Conservation (phyloP, 140 eudicot species). For the Ambrosia hybrid region DNA sequence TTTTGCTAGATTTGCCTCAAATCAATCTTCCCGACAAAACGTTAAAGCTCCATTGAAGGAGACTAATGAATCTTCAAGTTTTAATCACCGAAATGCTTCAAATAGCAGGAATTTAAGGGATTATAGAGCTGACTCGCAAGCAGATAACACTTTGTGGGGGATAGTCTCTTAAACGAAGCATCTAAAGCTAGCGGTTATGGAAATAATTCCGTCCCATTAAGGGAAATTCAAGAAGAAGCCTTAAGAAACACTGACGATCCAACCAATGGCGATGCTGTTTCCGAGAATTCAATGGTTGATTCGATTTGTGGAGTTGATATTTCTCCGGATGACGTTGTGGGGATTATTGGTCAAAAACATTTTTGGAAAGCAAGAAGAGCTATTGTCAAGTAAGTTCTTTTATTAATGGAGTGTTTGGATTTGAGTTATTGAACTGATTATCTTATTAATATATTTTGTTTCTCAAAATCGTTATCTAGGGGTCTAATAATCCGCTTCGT, state of each 20-base stretch:
- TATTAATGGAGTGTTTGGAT: conserved; percentile 5
- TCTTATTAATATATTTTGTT: background rate
- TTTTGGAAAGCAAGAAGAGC: conserved; percentile 98
- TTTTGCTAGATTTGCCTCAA: conserved; percentile 38
- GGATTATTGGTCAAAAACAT: conserved; percentile 84
- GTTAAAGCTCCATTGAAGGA: conserved; percentile 42
- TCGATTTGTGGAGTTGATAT: conserved; percentile 60
- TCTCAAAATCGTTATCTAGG: background rate
- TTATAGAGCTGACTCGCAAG: conserved; percentile 39
- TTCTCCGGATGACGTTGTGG: conserved; percentile 87
- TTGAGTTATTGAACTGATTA: background rate
- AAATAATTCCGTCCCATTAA: conserved; percentile 35
- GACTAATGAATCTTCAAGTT: conserved; percentile 32
- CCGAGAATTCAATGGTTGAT: conserved; percentile 83
- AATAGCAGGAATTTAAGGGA: conserved; percentile 31
- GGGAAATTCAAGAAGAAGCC: conserved; percentile 41
- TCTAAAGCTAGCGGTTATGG: conserved; percentile 28
- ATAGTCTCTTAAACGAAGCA: conserved; percentile 33
- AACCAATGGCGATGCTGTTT: conserved; percentile 59
- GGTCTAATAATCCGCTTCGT: background rate
- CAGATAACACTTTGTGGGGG: conserved; percentile 35
- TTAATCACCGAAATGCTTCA: conserved; percentile 30
- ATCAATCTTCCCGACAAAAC: conserved; percentile 31
- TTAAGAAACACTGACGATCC: conserved; percentile 40
- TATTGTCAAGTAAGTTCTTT: conserved; percentile 74